These are phyloP conservation scores for Oleoguttula mirabilis DNA, from an alignment of 495 filamentous ascomycete species.

Conservation along the genomic window DNA sequence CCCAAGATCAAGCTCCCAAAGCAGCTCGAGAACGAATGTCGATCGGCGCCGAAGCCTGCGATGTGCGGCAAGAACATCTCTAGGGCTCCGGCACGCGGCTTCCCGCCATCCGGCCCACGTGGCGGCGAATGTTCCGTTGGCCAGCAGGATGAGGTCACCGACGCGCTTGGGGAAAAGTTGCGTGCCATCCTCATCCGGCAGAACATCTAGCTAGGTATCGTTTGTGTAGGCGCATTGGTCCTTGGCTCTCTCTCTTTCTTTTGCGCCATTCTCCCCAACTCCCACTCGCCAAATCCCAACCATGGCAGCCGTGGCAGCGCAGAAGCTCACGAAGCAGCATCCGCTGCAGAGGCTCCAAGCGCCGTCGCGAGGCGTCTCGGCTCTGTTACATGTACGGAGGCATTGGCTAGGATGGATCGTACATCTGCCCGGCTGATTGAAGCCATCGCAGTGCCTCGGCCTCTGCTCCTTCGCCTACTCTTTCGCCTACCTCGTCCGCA, in stretches of 20 bases:
- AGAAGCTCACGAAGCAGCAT: constrained; percentile 34
- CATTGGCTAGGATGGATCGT: no score
- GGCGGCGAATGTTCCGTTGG: no score
- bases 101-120: no score
- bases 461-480: constrained; percentile 55
- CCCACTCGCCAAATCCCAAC: background rate
- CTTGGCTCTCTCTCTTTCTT: background rate
- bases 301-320: constrained; percentile 14
- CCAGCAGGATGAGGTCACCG: no score
- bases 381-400: constrained; percentile 58
- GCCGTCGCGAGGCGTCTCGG: constrained; percentile 57
- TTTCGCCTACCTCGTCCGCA: constrained; percentile 46
- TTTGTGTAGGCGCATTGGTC: background rate
- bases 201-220: background rate
- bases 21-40: no score
- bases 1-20: no score
- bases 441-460: constrained; percentile 39
- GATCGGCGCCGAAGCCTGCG: no score
- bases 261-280: background rate
- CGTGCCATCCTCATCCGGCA: no score
- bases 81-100: no score
- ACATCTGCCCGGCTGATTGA: no score
- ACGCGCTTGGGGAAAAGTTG: no score
- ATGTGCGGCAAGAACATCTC: no score
- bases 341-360: constrained; percentile 61